Evolutionary conservation across 75 land plant species (phyloP).

Genomic region (Picea glauca): DNA sequence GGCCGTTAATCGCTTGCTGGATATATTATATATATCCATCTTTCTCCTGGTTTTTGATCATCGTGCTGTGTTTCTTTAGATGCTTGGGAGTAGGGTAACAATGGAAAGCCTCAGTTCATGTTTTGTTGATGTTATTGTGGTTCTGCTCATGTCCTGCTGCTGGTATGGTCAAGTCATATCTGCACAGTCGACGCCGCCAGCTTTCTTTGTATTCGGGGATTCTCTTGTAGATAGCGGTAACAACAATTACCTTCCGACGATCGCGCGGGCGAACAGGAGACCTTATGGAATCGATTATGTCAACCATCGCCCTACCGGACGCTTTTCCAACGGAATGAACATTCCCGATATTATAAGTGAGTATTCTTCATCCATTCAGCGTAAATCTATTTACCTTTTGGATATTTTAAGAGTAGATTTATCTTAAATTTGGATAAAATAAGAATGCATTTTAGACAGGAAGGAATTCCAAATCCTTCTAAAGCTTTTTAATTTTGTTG

Average conservation of each 20-base stretch:
- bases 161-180: neutral
- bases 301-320: constrained; percentile 30
- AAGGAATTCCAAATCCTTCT: too few species aligned
- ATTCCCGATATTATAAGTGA: constrained; percentile 40
- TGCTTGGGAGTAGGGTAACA: too few species aligned
- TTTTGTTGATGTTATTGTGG: too few species aligned
- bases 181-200: constrained; percentile 4
- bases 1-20: too few species aligned
- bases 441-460: too few species aligned
- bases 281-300: constrained; percentile 43
- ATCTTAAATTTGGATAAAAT: neutral
- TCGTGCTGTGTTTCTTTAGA: too few species aligned
- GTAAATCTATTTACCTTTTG: neutral
- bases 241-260: constrained; percentile 29
- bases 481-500: neutral
- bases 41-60: too few species aligned
- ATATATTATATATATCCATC: too few species aligned
- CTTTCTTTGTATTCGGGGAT: constrained; percentile 46
- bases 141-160: neutral
- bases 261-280: constrained; percentile 24
- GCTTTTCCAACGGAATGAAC: constrained; percentile 39
- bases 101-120: too few species aligned
- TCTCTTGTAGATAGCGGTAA: constrained; percentile 46
- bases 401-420: neutral
- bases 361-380: neutral